These are phyloP conservation scores for Collybia mongolica DNA, from an alignment of 768 basidiomycete species.

Conservation along the genomic window DNA sequence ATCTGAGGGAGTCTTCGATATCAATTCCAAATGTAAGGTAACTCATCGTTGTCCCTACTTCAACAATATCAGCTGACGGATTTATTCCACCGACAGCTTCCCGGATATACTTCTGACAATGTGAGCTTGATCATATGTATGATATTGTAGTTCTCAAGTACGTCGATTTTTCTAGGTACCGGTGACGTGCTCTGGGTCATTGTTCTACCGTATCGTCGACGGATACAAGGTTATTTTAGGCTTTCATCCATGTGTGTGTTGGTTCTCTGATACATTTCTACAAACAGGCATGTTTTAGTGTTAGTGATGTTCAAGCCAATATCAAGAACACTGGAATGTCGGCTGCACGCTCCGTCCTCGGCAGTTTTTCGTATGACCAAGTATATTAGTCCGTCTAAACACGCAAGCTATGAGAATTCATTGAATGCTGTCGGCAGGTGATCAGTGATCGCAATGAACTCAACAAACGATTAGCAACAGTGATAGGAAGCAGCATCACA, in stretches of 20 bases:
- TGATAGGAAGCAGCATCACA: conserved; percentile 48
- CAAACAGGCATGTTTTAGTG: conserved; percentile 44
- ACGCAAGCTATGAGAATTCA: neutral
- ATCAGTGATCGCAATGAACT: conserved; percentile 55
- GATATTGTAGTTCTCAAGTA: neutral
- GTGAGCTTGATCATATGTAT: conserved; percentile 9
- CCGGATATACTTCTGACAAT: conserved; percentile 32
- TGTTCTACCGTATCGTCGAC: conserved; percentile 51
- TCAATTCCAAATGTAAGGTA: conserved; percentile 38
- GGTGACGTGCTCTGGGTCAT: conserved; percentile 49
- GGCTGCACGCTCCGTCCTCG: conserved; percentile 53
- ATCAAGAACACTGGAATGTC: conserved; percentile 53
- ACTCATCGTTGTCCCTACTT: neutral
- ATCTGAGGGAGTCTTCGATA: conserved; percentile 47
- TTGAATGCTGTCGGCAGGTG: conserved; percentile 26
- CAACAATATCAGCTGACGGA: neutral
- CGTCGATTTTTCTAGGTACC: conserved; percentile 36
- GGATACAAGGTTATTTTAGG: conserved; percentile 39
- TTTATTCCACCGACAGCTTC: conserved; percentile 18
- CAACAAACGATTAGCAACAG: conserved; percentile 43
- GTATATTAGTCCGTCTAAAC: conserved; percentile 16
- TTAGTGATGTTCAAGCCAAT: conserved; percentile 47
- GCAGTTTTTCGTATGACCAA: conserved; percentile 48
- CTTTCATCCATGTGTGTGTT: neutral
- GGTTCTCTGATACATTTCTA: neutral